Evolutionary conservation across 2,329 filamentous ascomycete species (phyloP).

Genomic region (Fusarium coffeatum): DNA sequence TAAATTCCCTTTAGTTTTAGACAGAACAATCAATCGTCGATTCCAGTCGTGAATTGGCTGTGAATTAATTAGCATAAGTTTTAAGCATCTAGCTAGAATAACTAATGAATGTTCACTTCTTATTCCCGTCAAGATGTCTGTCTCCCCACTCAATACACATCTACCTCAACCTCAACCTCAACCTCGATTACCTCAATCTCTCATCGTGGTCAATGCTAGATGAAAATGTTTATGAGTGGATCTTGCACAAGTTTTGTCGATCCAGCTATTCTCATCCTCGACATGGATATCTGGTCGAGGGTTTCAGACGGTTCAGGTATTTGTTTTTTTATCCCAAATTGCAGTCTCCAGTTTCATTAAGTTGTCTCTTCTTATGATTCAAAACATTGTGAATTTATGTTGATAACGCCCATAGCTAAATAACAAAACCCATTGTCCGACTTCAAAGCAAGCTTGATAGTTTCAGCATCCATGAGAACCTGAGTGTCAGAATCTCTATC

Average conservation of each 20-base stretch:
- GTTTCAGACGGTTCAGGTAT: neutral
- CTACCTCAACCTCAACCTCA: neutral
- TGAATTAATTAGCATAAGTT: neutral
- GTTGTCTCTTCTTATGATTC: neutral
- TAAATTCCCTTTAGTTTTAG: conserved; percentile 33
- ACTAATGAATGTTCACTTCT: neutral
- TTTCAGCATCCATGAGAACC: neutral
- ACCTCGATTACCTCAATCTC: neutral
- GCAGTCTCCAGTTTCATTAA: neutral
- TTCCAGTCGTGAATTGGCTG: neutral
- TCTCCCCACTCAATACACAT: conserved; percentile 2
- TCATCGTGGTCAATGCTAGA: neutral
- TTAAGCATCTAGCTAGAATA: conserved; percentile 1
- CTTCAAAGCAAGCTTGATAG: neutral
- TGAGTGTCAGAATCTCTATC: neutral
- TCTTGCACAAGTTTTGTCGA: conserved; percentile 6
- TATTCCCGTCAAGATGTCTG: neutral
- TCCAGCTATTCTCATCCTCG: neutral
- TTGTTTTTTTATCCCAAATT: neutral
- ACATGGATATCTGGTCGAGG: conserved; percentile 19
- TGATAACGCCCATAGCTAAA: conserved; percentile 3
- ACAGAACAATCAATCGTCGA: conserved; percentile 22
- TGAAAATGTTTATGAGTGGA: neutral
- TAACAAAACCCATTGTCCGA: neutral
- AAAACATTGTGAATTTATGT: conserved; percentile 1